Conservation (phyloP, 2,329 filamentous ascomycete species). For the Neospermospora avenae region DNA sequence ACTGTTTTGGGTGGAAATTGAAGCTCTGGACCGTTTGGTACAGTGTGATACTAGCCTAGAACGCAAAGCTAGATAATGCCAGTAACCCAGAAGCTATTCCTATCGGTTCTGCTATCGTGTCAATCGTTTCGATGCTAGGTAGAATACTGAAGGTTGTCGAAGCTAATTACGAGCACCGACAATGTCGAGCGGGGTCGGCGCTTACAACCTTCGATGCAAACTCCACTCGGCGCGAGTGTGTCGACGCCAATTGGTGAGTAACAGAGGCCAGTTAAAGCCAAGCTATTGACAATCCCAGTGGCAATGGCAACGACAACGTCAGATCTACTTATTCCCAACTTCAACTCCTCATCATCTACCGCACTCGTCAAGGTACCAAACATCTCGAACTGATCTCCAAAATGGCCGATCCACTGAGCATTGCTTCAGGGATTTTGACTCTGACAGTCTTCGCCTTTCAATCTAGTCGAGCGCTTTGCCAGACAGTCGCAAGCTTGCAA, state of each 20-base stretch:
- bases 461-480: neutral
- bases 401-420: neutral
- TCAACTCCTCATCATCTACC: neutral
- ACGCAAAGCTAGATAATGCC: conserved; percentile 38
- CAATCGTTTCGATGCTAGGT: conserved; percentile 4
- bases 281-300: neutral
- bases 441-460: neutral
- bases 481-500: neutral
- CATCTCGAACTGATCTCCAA: neutral
- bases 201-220: neutral
- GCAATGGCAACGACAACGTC: conserved; percentile 1
- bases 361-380: neutral
- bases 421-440: neutral
- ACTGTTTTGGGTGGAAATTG: conserved; percentile 36
- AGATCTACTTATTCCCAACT: neutral
- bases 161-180: neutral
- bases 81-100: conserved; percentile 39
- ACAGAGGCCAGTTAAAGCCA: conserved; percentile 1
- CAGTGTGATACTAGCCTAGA: conserved; percentile 39
- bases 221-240: neutral
- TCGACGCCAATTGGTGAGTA: neutral
- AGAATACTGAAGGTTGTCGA: neutral
- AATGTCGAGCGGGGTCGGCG: neutral
- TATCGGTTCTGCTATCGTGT: conserved; percentile 39
- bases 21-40: conserved; percentile 40